Conservation (phyloP, 805 yeast genomes). For the Wickerhamomyces chambardii region DNA sequence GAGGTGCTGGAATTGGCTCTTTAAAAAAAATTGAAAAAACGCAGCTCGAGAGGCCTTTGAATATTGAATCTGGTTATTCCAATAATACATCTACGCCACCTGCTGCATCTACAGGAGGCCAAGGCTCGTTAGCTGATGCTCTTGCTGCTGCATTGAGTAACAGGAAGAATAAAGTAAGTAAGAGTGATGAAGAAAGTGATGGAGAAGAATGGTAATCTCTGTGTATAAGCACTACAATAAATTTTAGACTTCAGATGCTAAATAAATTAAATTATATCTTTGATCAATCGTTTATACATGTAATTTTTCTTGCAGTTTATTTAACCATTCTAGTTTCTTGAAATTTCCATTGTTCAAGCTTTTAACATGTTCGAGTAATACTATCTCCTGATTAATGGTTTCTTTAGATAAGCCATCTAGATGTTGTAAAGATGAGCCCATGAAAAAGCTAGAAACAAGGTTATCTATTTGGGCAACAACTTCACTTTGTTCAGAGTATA, state of each 20-base stretch:
- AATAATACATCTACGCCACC: slow-evolving; percentile 28
- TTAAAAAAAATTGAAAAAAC: slow-evolving; percentile 76
- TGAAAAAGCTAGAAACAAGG: slow-evolving; percentile 46
- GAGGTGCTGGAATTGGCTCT: slow-evolving; percentile 64
- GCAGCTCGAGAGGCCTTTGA: slow-evolving; percentile 74
- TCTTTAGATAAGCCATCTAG: slow-evolving; percentile 22
- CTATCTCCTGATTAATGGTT: slow-evolving; percentile 11
- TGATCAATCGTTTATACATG: slow-evolving; percentile 7
- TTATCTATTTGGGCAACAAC: slow-evolving; percentile 46
- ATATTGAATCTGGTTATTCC: slow-evolving; percentile 61
- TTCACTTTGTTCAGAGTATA: slow-evolving; percentile 31
- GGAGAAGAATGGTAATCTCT: slow-evolving; percentile 66
- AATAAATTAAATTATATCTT: no score
- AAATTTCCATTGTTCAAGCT: slow-evolving; percentile 38
- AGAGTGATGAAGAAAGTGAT: slow-evolving; percentile 79
- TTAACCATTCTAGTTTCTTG: slow-evolving; percentile 49
- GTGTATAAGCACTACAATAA: background rate
- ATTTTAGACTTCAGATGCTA: background rate
- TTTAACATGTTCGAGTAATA: slow-evolving; percentile 21
- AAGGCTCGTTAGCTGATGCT: slow-evolving; percentile 75
- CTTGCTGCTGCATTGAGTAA: slow-evolving; percentile 77
- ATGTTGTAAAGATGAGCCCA: slow-evolving; percentile 19
- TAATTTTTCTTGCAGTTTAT: slow-evolving; percentile 42
- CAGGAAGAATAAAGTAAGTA: slow-evolving; percentile 75
- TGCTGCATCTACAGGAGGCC: slow-evolving; percentile 38